phyloP scores from a whole-genome alignment of 2,329 filamentous ascomycete species.

The Aspergillus thermomutatus region DNA sequence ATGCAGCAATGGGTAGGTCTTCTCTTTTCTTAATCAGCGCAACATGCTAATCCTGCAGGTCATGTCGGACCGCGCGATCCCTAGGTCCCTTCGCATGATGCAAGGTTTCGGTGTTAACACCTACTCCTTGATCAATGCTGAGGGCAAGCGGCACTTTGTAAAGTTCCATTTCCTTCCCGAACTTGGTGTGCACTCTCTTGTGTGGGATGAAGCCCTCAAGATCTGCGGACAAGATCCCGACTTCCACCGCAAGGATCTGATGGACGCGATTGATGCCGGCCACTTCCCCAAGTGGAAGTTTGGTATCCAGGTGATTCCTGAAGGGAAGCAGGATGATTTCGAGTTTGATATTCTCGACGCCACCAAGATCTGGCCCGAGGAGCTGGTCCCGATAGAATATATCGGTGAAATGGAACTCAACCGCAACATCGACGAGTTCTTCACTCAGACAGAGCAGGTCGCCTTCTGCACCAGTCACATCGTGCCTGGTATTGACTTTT shows the following conservation, averaged over 20 bases:
- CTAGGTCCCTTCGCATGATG: constrained; percentile 36
- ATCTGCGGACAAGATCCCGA: constrained; percentile 72
- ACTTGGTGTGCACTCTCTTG: constrained; percentile 32
- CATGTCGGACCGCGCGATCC: constrained; percentile 37
- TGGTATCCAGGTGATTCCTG: constrained; percentile 73
- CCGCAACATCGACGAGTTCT: constrained; percentile 76
- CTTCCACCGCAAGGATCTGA: constrained; percentile 75
- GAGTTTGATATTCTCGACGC: constrained; percentile 83
- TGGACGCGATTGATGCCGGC: constrained; percentile 69
- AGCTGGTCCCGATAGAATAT: constrained; percentile 69
- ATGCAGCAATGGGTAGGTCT: too few species aligned
- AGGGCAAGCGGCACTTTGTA: constrained; percentile 33
- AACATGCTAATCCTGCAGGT: constrained; percentile 27
- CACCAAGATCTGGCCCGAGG: constrained; percentile 83
- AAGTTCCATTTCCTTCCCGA: constrained; percentile 35
- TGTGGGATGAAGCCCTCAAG: constrained; percentile 70
- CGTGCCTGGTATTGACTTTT: constrained; percentile 74
- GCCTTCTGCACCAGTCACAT: constrained; percentile 80
- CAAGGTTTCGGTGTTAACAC: constrained; percentile 37
- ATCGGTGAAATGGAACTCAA: constrained; percentile 79
- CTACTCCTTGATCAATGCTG: constrained; percentile 29
- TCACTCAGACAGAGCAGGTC: constrained; percentile 76
- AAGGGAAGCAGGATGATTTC: constrained; percentile 69
- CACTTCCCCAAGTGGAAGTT: constrained; percentile 76
- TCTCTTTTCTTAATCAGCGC: too few species aligned